Percentiles rank a stretch among this genome's conserved stretches.
phyloP scores from a whole-genome alignment of 305 asterid species.

The Solanum aculeatissimum region DNA sequence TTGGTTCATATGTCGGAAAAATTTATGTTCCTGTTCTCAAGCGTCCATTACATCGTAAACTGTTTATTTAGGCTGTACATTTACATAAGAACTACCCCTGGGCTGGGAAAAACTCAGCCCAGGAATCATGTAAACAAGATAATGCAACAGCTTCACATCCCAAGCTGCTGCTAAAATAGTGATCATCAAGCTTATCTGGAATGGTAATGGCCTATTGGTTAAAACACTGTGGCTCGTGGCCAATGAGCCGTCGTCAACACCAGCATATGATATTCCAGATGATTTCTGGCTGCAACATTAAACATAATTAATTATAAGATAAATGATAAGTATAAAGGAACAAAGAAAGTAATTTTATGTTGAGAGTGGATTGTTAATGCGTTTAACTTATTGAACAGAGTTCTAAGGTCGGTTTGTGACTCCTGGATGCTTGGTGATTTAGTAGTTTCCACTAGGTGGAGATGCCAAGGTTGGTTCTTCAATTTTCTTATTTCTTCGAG shows the following conservation, averaged over 20 bases:
- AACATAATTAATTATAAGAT: background rate
- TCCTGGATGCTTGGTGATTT: background rate
- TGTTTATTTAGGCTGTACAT: too few species aligned
- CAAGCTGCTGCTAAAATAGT: background rate
- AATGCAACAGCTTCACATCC: background rate
- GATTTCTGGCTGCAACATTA: constrained; percentile 16
- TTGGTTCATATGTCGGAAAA: too few species aligned
- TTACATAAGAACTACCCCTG: too few species aligned
- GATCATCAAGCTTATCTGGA: background rate
- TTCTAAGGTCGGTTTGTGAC: background rate
- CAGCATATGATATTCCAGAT: constrained; percentile 4
- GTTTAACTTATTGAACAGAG: background rate
- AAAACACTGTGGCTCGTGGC: constrained; percentile 1
- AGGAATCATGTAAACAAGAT: background rate
- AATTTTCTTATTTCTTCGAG: background rate
- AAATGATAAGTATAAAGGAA: background rate
- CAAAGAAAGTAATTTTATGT: background rate
- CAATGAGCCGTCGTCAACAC: background rate
- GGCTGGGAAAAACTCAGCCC: background rate
- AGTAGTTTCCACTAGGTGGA: background rate
- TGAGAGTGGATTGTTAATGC: background rate
- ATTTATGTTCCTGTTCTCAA: background rate
- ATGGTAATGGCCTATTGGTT: background rate
- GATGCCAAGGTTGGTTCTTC: background rate
- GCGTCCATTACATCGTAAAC: background rate